These are phyloP conservation scores for Dactylellina leptospora DNA, from an alignment of 2,329 filamentous ascomycete genomes.

Conservation along the genomic window DNA sequence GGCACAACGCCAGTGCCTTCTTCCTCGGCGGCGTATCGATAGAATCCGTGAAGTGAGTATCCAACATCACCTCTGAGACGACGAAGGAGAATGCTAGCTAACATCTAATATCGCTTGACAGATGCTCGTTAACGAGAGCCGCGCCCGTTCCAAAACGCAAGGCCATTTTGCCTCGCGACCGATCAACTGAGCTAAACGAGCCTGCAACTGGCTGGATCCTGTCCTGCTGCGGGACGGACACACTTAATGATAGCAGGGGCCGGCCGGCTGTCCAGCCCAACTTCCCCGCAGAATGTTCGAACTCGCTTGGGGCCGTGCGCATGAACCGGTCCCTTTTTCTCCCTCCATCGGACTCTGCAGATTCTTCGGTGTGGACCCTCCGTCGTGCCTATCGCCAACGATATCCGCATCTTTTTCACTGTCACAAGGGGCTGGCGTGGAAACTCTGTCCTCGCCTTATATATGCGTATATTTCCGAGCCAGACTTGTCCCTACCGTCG, in stretches of 20 bases:
- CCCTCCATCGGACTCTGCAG: constrained; percentile 1
- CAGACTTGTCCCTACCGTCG: not conserved
- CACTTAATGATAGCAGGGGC: not conserved
- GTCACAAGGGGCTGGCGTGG: not conserved
- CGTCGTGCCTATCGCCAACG: not conserved
- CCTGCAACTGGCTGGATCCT: constrained; percentile 18
- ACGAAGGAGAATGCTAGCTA: not conserved
- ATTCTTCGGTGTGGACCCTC: constrained; percentile 10
- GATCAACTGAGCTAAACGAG: constrained; percentile 15
- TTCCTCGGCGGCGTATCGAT: constrained; percentile 4
- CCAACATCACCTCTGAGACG: constrained; percentile 10
- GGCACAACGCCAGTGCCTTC: constrained; percentile 11
- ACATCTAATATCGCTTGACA: constrained; percentile 5
- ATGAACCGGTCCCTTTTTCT: not conserved
- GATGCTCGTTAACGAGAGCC: constrained; percentile 2
- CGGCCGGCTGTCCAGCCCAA: constrained; percentile 13
- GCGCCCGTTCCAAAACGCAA: constrained; percentile 25
- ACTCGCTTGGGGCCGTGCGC: constrained; percentile 46
- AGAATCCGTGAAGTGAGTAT: constrained; percentile 20
- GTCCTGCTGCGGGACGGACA: constrained; percentile 12
- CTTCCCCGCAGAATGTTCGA: constrained; percentile 50
- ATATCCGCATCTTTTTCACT: not conserved
- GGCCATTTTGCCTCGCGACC: constrained; percentile 25
- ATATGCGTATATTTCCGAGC: too few species aligned
- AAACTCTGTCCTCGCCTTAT: not conserved